These are phyloP conservation scores for Saccharomycopsis amapae DNA, from an alignment of 805 yeast genomes.

Conservation along the genomic window DNA sequence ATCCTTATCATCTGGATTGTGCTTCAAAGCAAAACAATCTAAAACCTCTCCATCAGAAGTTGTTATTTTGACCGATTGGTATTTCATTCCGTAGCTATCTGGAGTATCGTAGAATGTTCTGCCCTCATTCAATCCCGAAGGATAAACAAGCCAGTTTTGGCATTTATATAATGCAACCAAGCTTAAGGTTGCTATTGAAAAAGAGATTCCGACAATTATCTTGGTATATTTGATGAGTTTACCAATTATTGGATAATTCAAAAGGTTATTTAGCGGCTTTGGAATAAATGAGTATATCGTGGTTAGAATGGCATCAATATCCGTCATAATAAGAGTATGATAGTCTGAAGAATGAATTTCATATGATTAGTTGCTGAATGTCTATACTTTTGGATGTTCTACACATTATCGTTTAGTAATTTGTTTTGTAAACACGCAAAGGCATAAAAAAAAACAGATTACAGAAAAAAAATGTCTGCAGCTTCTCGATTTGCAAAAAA, in stretches of 20 bases:
- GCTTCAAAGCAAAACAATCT: constrained; percentile 56
- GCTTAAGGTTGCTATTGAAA: constrained; percentile 16
- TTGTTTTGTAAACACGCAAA: too few relatives aligned
- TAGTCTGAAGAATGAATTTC: too few relatives aligned
- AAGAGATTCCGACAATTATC: constrained; percentile 13
- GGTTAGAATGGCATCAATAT: too few relatives aligned
- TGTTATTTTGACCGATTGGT: constrained; percentile 48
- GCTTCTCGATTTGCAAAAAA: too few relatives aligned
- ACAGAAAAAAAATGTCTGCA: too few relatives aligned
- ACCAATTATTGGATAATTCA: neutral
- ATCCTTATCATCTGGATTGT: constrained; percentile 32
- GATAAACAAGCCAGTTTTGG: constrained; percentile 72
- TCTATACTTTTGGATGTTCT: too few relatives aligned
- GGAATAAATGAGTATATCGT: too few relatives aligned
- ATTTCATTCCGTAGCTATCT: constrained; percentile 56
- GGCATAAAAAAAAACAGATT: too few relatives aligned
- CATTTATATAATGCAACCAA: constrained; percentile 49
- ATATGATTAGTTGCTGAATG: too few relatives aligned
- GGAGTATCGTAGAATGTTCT: constrained; percentile 70
- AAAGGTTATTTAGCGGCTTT: too few relatives aligned
- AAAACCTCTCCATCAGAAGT: constrained; percentile 68
- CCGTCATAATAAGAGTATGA: too few relatives aligned
- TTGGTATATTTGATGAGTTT: constrained; percentile 5
- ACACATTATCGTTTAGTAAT: too few relatives aligned
- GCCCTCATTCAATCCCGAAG: constrained; percentile 73